A percentile compares a stretch with the other conserved stretches of the same genome.
Evolutionary conservation across 1,284 basidiomycete genomes (phyloP).

Genomic region (Ganoderma lingzhi): DNA sequence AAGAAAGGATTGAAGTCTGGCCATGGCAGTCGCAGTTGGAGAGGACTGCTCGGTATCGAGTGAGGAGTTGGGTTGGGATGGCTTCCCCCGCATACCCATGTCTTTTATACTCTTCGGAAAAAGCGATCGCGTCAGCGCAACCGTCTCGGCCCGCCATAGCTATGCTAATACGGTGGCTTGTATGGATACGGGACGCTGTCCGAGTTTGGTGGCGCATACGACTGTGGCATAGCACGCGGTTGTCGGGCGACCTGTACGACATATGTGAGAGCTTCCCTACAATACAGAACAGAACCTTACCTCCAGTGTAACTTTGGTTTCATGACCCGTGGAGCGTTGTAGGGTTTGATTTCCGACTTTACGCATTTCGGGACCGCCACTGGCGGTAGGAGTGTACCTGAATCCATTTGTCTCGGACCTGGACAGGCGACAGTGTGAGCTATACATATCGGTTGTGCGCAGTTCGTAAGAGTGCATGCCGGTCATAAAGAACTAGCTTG

Average conservation of each 20-base stretch:
- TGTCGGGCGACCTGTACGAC: neutral
- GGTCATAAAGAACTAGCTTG: neutral
- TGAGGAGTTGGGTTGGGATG: neutral
- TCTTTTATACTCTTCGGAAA: neutral
- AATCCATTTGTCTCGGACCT: neutral
- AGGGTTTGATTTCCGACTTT: constrained; percentile 1
- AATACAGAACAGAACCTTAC: constrained; percentile 1
- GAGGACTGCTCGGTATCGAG: neutral
- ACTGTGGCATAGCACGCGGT: neutral
- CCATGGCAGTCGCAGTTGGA: constrained; percentile 16
- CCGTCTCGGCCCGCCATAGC: neutral
- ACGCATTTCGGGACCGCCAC: constrained; percentile 2
- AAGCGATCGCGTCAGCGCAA: neutral
- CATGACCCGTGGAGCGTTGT: neutral
- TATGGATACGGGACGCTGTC: neutral
- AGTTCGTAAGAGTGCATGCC: neutral
- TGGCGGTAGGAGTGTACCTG: neutral
- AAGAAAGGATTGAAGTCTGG: constrained; percentile 26
- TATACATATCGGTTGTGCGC: neutral
- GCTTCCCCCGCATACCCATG: neutral
- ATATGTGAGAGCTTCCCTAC: constrained; percentile 1
- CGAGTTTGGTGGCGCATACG: neutral
- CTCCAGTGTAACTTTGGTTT: neutral
- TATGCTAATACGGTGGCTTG: neutral
- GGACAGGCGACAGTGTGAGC: neutral